A percentile compares a stretch with the other conserved stretches of the same genome.
phyloP scores from a whole-genome alignment of 1,139 yeast genomes.

The Suhomyces choctaworum region DNA sequence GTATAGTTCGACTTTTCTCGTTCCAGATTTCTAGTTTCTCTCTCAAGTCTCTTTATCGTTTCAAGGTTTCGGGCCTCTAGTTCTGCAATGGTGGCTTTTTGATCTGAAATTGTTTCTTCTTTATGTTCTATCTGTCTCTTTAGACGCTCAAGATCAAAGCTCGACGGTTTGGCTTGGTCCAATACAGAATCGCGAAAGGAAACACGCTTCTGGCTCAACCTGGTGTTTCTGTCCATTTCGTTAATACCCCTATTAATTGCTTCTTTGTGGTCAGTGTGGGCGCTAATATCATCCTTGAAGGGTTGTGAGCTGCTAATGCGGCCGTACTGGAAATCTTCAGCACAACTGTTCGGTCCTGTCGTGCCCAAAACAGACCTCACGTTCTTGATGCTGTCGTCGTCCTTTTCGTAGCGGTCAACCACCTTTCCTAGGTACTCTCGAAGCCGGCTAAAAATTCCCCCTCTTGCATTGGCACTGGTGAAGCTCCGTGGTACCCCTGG shows the following conservation, averaged over 20 bases:
- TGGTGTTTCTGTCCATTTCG: neutral
- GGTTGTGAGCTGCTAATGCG: neutral
- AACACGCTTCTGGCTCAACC: neutral
- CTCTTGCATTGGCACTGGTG: neutral
- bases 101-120: neutral
- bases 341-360: neutral
- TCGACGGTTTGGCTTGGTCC: too few relatives aligned
- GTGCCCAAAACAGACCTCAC: conserved; percentile 5
- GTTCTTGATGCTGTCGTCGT: conserved; percentile 13
- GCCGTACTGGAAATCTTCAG: neutral
- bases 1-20: neutral
- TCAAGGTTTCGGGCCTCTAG: neutral
- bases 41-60: neutral
- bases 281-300: neutral
- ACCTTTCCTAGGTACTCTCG: conserved; percentile 13
- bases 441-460: conserved; percentile 12
- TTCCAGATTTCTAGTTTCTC: neutral
- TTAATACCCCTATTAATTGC: neutral
- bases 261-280: neutral
- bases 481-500: neutral
- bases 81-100: neutral
- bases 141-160: too few relatives aligned
- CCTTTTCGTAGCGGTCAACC: conserved; percentile 12
- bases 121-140: too few relatives aligned
- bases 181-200: too few relatives aligned